Evolutionary conservation across 495 filamentous ascomycete species (phyloP), one percentile per base, ranked within the genome.

Genomic region (Hypoxylon trugodes): DNA sequence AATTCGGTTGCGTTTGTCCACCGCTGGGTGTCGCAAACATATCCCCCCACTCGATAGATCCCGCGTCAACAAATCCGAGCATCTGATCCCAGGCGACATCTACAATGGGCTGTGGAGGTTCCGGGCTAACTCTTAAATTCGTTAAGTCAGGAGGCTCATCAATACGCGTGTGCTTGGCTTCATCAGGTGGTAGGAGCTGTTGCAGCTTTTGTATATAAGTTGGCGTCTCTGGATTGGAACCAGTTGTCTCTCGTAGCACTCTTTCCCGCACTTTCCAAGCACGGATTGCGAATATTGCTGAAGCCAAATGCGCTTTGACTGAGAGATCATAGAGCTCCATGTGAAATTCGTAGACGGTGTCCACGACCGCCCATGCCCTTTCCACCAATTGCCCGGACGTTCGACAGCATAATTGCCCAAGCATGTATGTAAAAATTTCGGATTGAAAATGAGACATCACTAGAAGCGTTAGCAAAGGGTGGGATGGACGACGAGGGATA

Each of bases 341-440:
- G 40, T 81, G 78, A 54, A 73, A 75, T 0, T 68, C 59, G 60
- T 79, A 85, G 13, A 77, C 65, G 8, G 66, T 42, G 8, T 73
- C 69, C 15, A 83, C 65, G 35, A 76, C 72, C 8, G 51, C 55
- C 84, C 84, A 86, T 9, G 81, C 81, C 19, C 82, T 76, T 38
- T 85, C 82, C 26, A 81, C 81, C 21, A 84, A 69, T 3, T 59
- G 60, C 25, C 82, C 84, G 22, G 77, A 75, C 1, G 75, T 80
- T 18, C 81, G 81, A 35, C 73, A 68, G 30, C 77, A 76, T 16
- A 87, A 75, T 53, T 86, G 81, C 26, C 77, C 81, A 1, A 80
- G 67, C 54, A 84, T 69, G 66, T 81, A 86, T 43, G 82, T 74
- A 54, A 84, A 82, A 12, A 82, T 69, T 58, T 83, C 81, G 22